Evolutionary conservation across 805 yeast species (phyloP).

Genomic region (Myxozyma udenii): DNA sequence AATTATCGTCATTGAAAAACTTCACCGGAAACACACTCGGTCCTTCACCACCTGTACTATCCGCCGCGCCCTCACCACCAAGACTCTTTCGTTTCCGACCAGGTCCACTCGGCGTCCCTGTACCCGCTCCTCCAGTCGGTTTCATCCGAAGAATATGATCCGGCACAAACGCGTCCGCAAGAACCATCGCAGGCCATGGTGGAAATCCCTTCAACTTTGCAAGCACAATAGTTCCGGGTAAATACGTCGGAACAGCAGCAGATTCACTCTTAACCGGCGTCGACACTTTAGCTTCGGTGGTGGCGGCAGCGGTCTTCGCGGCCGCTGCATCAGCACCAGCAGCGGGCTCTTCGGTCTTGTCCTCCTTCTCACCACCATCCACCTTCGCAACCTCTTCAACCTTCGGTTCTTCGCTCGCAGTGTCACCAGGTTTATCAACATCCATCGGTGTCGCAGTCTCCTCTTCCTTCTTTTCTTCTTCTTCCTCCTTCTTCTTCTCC

Average conservation of each 20-base stretch:
- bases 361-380: conserved; percentile 4
- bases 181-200: conserved; percentile 82
- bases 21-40: conserved; percentile 50
- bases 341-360: conserved; percentile 5
- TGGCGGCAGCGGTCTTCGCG: conserved; percentile 1
- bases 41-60: conserved; percentile 9
- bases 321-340: conserved; percentile 2
- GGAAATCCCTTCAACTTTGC: conserved; percentile 86
- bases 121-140: conserved; percentile 47
- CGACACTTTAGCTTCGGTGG: not conserved
- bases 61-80: conserved; percentile 10
- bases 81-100: conserved; percentile 30
- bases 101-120: conserved; percentile 30
- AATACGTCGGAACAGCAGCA: conserved; percentile 30
- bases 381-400: not conserved
- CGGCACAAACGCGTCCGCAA: conserved; percentile 32
- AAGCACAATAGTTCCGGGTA: conserved; percentile 57
- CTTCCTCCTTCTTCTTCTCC: no score
- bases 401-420: no score
- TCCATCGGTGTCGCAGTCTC: no score
- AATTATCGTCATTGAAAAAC: conserved; percentile 69
- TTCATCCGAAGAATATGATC: conserved; percentile 31
- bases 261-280: conserved; percentile 2
- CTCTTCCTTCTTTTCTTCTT: no score
- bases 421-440: no score